Conservation (phyloP, 2,329 filamentous ascomycete genomes). For the Trichoderma sp. region DNA sequence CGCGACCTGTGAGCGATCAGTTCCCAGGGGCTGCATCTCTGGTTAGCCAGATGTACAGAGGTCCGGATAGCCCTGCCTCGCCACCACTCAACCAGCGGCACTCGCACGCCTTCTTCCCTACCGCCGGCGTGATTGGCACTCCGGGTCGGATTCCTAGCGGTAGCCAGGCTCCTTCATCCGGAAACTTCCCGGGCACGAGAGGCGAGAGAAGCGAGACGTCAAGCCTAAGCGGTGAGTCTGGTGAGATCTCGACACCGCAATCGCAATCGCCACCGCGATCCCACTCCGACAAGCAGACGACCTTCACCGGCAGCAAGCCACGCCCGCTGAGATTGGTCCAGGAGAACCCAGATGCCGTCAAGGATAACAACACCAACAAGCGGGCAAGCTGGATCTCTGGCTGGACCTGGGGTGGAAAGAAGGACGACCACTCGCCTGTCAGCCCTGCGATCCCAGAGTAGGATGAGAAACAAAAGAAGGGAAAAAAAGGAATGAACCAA, state of each 20-base stretch:
- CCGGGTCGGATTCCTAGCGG: slow-evolving; percentile 52
- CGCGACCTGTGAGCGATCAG: slow-evolving; percentile 62
- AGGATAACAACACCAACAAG: slow-evolving; percentile 56
- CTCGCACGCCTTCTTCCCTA: slow-evolving; percentile 62
- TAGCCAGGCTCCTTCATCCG: slow-evolving; percentile 45
- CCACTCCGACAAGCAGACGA: slow-evolving; percentile 54
- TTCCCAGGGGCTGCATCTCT: slow-evolving; percentile 64
- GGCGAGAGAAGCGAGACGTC: slow-evolving; percentile 62
- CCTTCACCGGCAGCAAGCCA: slow-evolving; percentile 66
- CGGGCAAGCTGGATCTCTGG: slow-evolving; percentile 62
- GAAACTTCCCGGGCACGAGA: slow-evolving; percentile 70
- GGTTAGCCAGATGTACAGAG: slow-evolving; percentile 87
- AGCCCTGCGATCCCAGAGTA: slow-evolving; percentile 37
- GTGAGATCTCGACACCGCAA: slow-evolving; percentile 44
- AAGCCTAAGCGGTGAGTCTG: slow-evolving; percentile 66
- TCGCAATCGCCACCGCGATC: slow-evolving; percentile 53
- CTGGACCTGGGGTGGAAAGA: slow-evolving; percentile 51
- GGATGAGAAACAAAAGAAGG: not conserved
- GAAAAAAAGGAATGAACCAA: slow-evolving; percentile 5
- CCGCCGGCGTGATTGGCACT: slow-evolving; percentile 48
- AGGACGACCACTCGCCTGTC: slow-evolving; percentile 43
- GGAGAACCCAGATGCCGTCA: slow-evolving; percentile 59
- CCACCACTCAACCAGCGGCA: slow-evolving; percentile 57
- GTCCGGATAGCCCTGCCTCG: slow-evolving; percentile 62
- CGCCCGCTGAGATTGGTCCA: slow-evolving; percentile 83